Base-by-base conservation (phyloP, 495 filamentous ascomycete species). In the Lophiotrema nucula region DNA sequence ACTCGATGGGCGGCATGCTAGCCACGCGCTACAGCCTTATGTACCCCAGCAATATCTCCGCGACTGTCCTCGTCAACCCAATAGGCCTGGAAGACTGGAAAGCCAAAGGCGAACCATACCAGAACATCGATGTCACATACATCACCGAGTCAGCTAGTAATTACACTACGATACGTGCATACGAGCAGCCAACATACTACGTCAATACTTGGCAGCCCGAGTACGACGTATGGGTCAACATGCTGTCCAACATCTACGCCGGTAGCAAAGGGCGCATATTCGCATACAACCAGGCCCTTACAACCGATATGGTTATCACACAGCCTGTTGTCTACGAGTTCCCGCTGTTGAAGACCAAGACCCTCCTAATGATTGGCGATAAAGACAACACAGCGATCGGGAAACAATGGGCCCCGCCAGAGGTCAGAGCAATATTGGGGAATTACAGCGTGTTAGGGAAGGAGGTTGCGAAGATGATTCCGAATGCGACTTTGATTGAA, bases 1-100 rank as follows among this genome's bases (percentile, higher is more conserved):
- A 77, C 60, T 77, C 75, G 3, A 59, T 79, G 38, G 76, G 76
- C 47, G 76, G 75, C 23, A 77, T 79, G 74, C 68, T 75, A 11
- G 66, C 71, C 4, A 62, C 69, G 5, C 73, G 75, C 37, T 77
- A 69, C 47, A 66, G 68, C 15, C 69, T 79, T n/a, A 70, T 76
- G 68, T 77, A 71, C 56, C 73, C 76, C 4, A 58, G 58, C 0
- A 57, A 61, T 39, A 61, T 67, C 10, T 52, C 56, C 8, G 47
- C 35, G 25, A 47, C 76, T 22, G 66, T 72, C 4, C 25, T 77
- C 39, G 69, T 73, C 3, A 66, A 74, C 35, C 72, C 76, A 1
- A 62, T 78, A 24, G 76, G 76, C 2, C 50, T 78, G 37, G 76
- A 78, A 54, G 70, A 78, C 53, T 78, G 72, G 70, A 70, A 68